These are phyloP conservation scores for Phoma sp. DNA, from an alignment of 2,329 filamentous ascomycete species.

Conservation along the genomic window DNA sequence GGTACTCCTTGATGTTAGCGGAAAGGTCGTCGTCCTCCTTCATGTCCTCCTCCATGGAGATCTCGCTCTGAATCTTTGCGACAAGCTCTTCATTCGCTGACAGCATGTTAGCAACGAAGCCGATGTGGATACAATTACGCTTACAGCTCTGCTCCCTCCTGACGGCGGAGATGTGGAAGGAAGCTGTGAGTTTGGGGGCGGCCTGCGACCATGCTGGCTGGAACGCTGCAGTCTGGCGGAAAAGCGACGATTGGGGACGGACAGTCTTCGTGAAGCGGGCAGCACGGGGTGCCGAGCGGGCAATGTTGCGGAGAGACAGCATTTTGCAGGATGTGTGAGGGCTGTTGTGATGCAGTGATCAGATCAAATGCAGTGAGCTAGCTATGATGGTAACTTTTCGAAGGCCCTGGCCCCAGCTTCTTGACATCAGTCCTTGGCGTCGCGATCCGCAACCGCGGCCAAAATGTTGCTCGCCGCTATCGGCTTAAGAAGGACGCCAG, in stretches of 20 bases:
- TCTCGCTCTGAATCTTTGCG: constrained; percentile 72
- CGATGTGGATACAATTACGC: too few relatives aligned
- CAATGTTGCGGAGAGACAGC: constrained; percentile 54
- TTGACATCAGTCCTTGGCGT: constrained; percentile 25
- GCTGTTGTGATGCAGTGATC: constrained; percentile 13
- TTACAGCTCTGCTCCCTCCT: constrained; percentile 43
- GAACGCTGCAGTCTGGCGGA: constrained; percentile 43
- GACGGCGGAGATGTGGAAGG: constrained; percentile 52
- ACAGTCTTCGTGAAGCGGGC: constrained; percentile 49
- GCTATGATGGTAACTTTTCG: constrained; percentile 30
- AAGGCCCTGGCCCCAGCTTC: constrained; percentile 20
- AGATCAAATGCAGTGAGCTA: constrained; percentile 3
- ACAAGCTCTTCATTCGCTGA: constrained; percentile 75
- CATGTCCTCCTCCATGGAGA: constrained; percentile 75
- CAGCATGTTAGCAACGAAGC: constrained; percentile 18
- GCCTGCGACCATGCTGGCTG: constrained; percentile 43
- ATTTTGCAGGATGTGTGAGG: constrained; percentile 37
- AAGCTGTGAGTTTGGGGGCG: constrained; percentile 42
- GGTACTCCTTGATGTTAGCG: constrained; percentile 81
- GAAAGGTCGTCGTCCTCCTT: constrained; percentile 74
- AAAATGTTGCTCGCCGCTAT: constrained; percentile 20
- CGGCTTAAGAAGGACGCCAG: constrained; percentile 7
- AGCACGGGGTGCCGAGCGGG: constrained; percentile 53
- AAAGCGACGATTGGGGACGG: constrained; percentile 43
- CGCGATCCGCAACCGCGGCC: constrained; percentile 9